These are phyloP conservation scores for Kwoniella newhampshirensis DNA, from an alignment of 768 basidiomycete genomes.

Conservation along the genomic window DNA sequence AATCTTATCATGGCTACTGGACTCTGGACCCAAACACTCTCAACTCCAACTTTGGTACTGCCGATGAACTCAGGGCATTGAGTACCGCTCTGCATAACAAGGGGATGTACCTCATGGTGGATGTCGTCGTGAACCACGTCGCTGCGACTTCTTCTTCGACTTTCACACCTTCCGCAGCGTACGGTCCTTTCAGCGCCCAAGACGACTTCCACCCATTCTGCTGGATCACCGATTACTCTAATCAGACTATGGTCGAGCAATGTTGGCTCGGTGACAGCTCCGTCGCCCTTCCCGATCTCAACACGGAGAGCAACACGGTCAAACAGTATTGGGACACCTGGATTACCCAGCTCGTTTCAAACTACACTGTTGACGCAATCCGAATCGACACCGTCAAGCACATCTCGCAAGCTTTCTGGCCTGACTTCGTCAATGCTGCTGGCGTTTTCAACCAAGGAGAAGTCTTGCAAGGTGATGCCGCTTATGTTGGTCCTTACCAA, in stretches of 20 bases:
- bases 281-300: constrained; percentile 74
- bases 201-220: constrained; percentile 78
- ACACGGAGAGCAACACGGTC: constrained; percentile 70
- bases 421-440: constrained; percentile 67
- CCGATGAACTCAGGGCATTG: constrained; percentile 69
- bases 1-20: constrained; percentile 86
- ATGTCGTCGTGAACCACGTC: constrained; percentile 81
- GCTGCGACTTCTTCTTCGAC: constrained; percentile 64
- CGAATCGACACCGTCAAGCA: constrained; percentile 68
- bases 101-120: constrained; percentile 84
- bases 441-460: constrained; percentile 86
- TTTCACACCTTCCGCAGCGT: constrained; percentile 57
- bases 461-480: constrained; percentile 56
- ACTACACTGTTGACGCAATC: constrained; percentile 79
- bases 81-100: constrained; percentile 67
- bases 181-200: constrained; percentile 53
- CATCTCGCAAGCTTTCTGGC: constrained; percentile 74
- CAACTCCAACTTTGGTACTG: constrained; percentile 70
- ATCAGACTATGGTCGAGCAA: constrained; percentile 67
- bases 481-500: constrained; percentile 50
- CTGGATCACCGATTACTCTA: constrained; percentile 64
- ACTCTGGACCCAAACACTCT: constrained; percentile 54
- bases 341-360: constrained; percentile 67
- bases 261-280: constrained; percentile 81
- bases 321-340: constrained; percentile 65